Base-by-base conservation (phyloP, 306 rosid species). In the Abrus pulchellus region DNA sequence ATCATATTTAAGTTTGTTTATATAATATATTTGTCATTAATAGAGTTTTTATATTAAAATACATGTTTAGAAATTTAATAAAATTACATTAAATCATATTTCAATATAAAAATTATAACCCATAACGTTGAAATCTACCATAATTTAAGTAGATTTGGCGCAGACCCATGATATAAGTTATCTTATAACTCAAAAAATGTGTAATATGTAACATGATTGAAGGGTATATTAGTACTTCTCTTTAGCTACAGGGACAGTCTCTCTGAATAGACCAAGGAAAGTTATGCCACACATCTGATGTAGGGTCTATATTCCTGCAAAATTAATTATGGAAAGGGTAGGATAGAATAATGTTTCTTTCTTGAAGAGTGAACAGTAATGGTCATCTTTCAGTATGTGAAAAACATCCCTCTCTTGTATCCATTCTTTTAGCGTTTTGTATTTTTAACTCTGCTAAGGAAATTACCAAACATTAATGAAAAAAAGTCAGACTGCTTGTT, bases 241-340 rank as follows among this genome's bases (percentile, higher is more conserved):
- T n/a, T 13, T 59, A 30, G 20, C 28, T 40, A 34, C 32, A 55
- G 34, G 72, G 68, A 75, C 59, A 70, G 56, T 50, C 14, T 56
- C 49, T 49, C 36, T 70, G 54, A 53, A 65, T 44, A 11, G 54
- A 68, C 38, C 68, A 13, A 50, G 53, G 14, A 56, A 76, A 54
- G 70, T 47, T 55, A 67, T 72, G 74, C 30, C 75, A 65, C 56
- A 52, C 55, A 50, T 76, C 6, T 72, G 57, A 80, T 76, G 88
- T 72, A 67, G 85, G 85, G 80, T 70, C 68, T 7, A 10, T 27
- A 20, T 72, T 52, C 40, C 32, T 33, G 68, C 38, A 49, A 64
- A 32, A 78, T 64, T 80, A 7, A 57, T 77, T 50, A 57, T 76
- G 70, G 68, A 72, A 77, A 65, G 57, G 54, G 54, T 67, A 44